Base-by-base conservation (phyloP, 352 stramenopile species). In the Globisporangium ultimum region DNA sequence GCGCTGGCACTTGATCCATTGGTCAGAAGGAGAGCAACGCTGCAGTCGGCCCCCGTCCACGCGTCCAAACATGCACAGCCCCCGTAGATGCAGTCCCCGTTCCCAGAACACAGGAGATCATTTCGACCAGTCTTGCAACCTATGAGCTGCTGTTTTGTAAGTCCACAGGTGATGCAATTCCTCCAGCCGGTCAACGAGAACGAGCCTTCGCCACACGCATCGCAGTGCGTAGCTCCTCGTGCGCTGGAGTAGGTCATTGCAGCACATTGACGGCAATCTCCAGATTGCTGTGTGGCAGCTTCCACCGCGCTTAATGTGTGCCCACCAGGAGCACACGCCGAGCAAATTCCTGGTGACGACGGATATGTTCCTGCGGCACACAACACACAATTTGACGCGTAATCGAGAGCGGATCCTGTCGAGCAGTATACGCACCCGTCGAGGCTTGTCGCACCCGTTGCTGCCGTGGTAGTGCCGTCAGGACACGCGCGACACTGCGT, bases 151-250 rank as follows among this genome's bases (percentile, higher is more conserved):
- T 47, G 34, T 14, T 64, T 34, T 2, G 58, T 54, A 8, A 64
- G 58, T 1, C 50, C 63, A 15, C 82, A 91, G 5, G 82, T 64
- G 22, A 89, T 73, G 61, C 80, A 91, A 17, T 45, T 70, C 17
- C 56, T 62, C 82, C 82, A 91, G 5, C 64, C 74, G 11, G 71
- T 71, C 74, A 88, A 74, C 2, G 77, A 68, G 55, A 76, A 86
- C 4, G 68, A 51, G 40, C 53, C 59, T 28, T 78, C 70, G 15
- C 58, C 48, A 38, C 80, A 89, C 2, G 49, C 20, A 12, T 28
- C 60, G 28, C 80, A 89, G 11, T 45, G 20, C 0, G 61, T 72
- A n/a, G 71, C 60, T 45, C 77, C 70, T 24, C 53, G 15, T 0
- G 22, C 36, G 15, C 48, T 28, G 3, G 68, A 56, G 10, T 67